Percentiles rank a stretch among this genome's conserved stretches.
Conservation (phyloP, 2,329 filamentous ascomycete species). For the Colletotrichum sojae region DNA sequence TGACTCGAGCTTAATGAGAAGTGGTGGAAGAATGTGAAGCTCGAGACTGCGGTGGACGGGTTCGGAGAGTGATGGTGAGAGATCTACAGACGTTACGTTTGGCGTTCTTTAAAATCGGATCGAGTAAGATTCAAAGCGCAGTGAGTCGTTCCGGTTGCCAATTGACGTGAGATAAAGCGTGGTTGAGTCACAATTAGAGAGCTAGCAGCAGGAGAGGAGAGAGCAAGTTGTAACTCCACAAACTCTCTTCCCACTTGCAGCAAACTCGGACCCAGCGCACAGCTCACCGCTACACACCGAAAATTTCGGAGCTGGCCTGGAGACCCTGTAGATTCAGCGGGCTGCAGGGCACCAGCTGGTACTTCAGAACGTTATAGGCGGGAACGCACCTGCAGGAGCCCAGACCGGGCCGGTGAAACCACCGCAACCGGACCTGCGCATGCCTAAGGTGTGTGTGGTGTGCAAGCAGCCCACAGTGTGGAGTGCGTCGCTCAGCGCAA, state of each 20-base stretch:
- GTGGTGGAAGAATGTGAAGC: background rate
- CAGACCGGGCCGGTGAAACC: slow-evolving; percentile 27
- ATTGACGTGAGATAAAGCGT: slow-evolving; percentile 5
- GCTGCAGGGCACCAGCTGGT: background rate
- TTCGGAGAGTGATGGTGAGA: background rate
- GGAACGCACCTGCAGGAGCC: slow-evolving; percentile 24
- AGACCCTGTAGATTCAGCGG: slow-evolving; percentile 11
- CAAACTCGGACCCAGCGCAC: slow-evolving; percentile 35
- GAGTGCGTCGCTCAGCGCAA: background rate
- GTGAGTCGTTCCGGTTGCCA: slow-evolving; percentile 20
- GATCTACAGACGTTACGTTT: slow-evolving; percentile 5
- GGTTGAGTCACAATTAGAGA: slow-evolving; percentile 37
- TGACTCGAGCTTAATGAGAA: background rate
- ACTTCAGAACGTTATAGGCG: background rate
- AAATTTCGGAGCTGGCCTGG: slow-evolving; percentile 34
- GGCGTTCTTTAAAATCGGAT: background rate
- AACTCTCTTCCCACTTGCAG: slow-evolving; percentile 8
- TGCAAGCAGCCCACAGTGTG: slow-evolving; percentile 12
- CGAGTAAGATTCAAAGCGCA: slow-evolving; percentile 6
- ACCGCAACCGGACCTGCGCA: slow-evolving; percentile 34
- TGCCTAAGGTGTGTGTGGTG: background rate
- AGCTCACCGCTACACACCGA: slow-evolving; percentile 41
- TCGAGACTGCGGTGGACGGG: slow-evolving; percentile 18
- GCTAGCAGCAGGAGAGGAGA: slow-evolving; percentile 29
- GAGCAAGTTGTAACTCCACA: slow-evolving; percentile 19